Base-by-base conservation (phyloP, 1,284 basidiomycete species). In the Entoloma clypeatum region DNA sequence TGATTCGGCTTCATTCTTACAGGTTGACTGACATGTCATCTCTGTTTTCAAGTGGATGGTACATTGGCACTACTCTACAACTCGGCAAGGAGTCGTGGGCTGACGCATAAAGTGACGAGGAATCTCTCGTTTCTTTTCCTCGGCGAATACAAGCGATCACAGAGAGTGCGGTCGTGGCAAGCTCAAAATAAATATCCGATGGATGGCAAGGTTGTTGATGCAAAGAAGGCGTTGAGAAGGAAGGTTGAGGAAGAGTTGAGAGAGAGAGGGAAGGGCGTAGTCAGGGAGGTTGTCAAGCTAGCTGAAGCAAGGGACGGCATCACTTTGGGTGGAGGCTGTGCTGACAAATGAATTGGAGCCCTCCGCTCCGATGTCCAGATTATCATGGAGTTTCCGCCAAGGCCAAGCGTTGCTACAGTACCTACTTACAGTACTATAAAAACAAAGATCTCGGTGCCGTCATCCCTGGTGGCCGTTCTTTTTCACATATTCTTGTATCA, bases 91-190 rank as follows among this genome's bases (percentile, higher is more conserved):
- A 71, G 73, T 29, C 73, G 79, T 13, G 83, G 82, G 14, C 58
- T 81, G n/a, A 58, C 81, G n/a, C 78, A 83, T 52, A 60, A 61
- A 39, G 46, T 77, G 4, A 75, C 75, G 4, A 68, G 68, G 10
- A 82, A 82, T 50, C 56, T 84, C 14, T 60, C 55, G 9, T 55
- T 60, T 32, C 55, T 82, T 25, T 44, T 63, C 7, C 48, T 53
- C n/a, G 41, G 50, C 10, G 61, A 68, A 49, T 57, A 61, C 33
- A 43, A 50, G 17, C 60, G 57, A 36, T 51, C 65, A 49, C 45
- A 51, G 42, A 13, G 54, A 55, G 45, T 36, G 32, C 48, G 7
- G 43, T 36, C 60, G 18, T 59, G 54, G 27, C 50, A 52, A 37
- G 39, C 49, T 39, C 83, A 81, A 81, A 64, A 72, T 74, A 3